These are phyloP conservation scores for Viridothelium virens DNA, from an alignment of 495 filamentous ascomycete genomes.

Conservation along the genomic window DNA sequence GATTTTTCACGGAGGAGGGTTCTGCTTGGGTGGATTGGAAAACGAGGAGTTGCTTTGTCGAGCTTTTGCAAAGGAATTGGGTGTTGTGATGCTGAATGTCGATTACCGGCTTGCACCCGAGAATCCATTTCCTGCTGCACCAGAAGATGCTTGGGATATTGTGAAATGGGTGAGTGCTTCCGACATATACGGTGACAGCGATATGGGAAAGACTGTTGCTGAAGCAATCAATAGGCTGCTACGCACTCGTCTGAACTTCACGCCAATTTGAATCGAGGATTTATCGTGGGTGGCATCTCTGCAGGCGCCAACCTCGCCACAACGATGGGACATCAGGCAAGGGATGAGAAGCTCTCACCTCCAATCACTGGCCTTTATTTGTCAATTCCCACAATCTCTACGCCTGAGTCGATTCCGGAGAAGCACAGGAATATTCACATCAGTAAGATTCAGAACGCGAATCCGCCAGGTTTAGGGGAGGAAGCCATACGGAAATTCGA, in stretches of 20 bases:
- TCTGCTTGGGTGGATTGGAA: constrained; percentile 21
- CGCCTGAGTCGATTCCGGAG: constrained; percentile 22
- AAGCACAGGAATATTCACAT: constrained; percentile 33
- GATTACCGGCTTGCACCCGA: constrained; percentile 37
- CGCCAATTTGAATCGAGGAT: constrained; percentile 39
- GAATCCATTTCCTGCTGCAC: constrained; percentile 40
- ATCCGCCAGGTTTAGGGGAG: constrained; percentile 24
- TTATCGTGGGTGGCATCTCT: constrained; percentile 44
- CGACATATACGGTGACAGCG: not conserved
- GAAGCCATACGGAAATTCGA: constrained; percentile 20
- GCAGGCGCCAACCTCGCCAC: constrained; percentile 44
- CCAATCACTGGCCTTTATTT: constrained; percentile 42
- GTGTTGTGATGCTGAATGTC: constrained; percentile 7
- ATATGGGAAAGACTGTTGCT: not conserved
- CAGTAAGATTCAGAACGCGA: constrained; percentile 37
- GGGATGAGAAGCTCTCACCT: constrained; percentile 40
- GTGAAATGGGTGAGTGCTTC: constrained; percentile 39
- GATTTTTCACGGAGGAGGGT: constrained; percentile 26
- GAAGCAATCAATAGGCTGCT: constrained; percentile 25
- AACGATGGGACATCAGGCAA: constrained; percentile 36
- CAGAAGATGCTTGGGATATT: constrained; percentile 45
- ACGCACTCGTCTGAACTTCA: constrained; percentile 35
- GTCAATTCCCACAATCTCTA: constrained; percentile 33
- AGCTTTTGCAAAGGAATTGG: constrained; percentile 5
- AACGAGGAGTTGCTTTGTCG: constrained; percentile 25